phyloP scores from a whole-genome alignment of 1,284 basidiomycete genomes.

The Wolfiporia cocos region DNA sequence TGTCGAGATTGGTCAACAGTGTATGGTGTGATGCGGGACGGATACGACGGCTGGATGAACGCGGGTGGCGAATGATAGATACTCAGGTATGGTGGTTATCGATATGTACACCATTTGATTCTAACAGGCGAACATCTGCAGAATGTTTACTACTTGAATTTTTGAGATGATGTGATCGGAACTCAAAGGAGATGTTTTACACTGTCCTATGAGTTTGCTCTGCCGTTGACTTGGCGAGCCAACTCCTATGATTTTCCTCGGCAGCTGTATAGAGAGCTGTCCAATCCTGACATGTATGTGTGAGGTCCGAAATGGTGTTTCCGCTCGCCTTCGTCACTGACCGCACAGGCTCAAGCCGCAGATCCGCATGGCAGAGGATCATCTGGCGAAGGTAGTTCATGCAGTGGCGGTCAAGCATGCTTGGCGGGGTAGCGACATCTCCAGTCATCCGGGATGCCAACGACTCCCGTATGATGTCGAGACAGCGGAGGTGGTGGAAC shows the following conservation, averaged over 20 bases:
- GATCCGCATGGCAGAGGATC: constrained; percentile 13
- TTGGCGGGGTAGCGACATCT: neutral
- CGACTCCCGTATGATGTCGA: constrained; percentile 13
- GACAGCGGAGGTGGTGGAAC: constrained; percentile 17
- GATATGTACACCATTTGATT: too few relatives aligned
- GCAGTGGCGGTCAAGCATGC: constrained; percentile 12
- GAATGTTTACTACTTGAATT: too few relatives aligned
- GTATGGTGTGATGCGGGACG: neutral
- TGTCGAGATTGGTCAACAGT: constrained; percentile 8
- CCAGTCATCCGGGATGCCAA: constrained; percentile 1
- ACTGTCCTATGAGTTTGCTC: too few relatives aligned
- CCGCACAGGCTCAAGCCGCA: constrained; percentile 6
- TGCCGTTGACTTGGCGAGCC: too few relatives aligned
- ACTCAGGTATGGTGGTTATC: too few relatives aligned
- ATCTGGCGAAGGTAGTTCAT: constrained; percentile 19
- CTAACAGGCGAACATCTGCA: too few relatives aligned
- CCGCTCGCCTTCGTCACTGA: neutral
- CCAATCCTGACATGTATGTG: constrained; percentile 1
- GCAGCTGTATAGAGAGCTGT: neutral
- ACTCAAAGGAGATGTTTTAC: too few relatives aligned
- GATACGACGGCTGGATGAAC: neutral
- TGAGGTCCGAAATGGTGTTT: neutral
- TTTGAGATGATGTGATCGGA: too few relatives aligned
- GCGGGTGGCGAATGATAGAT: neutral
- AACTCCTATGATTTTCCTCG: neutral